Evolutionary conservation across 352 stramenopile genomes (phyloP), one percentile per base, ranked within the genome.

Genomic region (Globisporangium spinosum): DNA sequence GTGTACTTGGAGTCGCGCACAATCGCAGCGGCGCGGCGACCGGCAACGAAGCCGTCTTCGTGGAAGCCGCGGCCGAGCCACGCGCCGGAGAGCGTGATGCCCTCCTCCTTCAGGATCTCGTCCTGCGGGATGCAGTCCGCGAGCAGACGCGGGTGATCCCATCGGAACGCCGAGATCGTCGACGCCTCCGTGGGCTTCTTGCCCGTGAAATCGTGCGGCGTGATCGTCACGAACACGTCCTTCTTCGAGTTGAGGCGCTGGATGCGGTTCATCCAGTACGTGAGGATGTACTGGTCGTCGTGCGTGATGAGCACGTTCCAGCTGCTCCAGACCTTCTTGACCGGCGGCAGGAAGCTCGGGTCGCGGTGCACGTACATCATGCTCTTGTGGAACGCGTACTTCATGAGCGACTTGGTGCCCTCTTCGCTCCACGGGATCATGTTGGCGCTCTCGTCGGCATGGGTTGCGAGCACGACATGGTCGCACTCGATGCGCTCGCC

Each of bases 261-360:
- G 68, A 95, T 94, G 64, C 87, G 85, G 77, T 95, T 94, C 83
- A 95, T 95, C 87, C 87, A 95, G 80, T 95, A 95, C 59, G 87
- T 95, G 25, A 95, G 59, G 45, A 95, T 79, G 77, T 95, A 95
- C 79, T 92, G 75, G 34, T 95, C 86, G 70, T 89, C 77, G 59
- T 88, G 74, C 40, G 85, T 93, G 71, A 95, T 95, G 67, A 89
- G 78, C 63, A 95, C 87, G 70, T 95, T 95, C 87, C 87, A 95
- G 63, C 71, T 85, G 74, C 79, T 90, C 87, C 87, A 95, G 51
- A 89, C 78, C 68, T 89, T 91, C 71, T 90, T 87, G 59, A 85
- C 84, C 9, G 76, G 77, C 56, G 85, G 82, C 62, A 95, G 65
- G 74, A 95, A 90, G 68, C 70, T 73, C 62, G 83, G 74, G 68